Conservation (phyloP, 306 rosid species). For the Castanospermum australe region DNA sequence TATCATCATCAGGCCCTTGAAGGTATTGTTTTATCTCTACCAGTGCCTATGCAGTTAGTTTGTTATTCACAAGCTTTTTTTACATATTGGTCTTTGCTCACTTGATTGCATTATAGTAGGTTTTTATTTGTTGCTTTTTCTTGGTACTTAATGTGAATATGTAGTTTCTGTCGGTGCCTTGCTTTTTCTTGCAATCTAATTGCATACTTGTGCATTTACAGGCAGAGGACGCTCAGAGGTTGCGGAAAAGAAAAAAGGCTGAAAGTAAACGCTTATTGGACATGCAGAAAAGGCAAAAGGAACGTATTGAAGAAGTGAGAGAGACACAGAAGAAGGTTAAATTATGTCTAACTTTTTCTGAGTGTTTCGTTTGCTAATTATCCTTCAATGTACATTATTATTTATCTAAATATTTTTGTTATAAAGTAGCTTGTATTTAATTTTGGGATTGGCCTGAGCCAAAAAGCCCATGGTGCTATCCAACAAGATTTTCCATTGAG, state of each 20-base stretch:
- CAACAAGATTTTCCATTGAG: too few species aligned
- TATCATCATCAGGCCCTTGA: not conserved
- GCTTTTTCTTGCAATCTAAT: too few species aligned
- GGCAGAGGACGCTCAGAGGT: constrained; percentile 82
- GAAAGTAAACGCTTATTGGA: constrained; percentile 65
- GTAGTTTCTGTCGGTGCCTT: too few species aligned
- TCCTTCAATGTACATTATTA: not conserved
- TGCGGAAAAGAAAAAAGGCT: constrained; percentile 83
- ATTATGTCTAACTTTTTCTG: constrained; percentile 10
- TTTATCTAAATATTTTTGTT: too few species aligned
- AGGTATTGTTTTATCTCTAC: not conserved
- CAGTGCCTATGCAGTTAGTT: not conserved
- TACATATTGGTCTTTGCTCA: not conserved
- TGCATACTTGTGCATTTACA: constrained; percentile 34
- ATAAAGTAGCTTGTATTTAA: too few species aligned
- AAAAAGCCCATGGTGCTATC: too few species aligned
- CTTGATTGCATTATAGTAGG: not conserved
- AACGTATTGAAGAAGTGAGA: constrained; percentile 92
- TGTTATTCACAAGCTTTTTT: not conserved
- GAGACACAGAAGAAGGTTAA: constrained; percentile 89
- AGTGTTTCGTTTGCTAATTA: not conserved
- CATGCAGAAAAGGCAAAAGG: constrained; percentile 80
- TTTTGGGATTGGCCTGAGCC: too few species aligned
- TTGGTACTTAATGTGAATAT: not conserved
- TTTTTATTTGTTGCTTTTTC: not conserved